phyloP scores from a whole-genome alignment of 805 yeast species.

The Kazachstania martiniae region DNA sequence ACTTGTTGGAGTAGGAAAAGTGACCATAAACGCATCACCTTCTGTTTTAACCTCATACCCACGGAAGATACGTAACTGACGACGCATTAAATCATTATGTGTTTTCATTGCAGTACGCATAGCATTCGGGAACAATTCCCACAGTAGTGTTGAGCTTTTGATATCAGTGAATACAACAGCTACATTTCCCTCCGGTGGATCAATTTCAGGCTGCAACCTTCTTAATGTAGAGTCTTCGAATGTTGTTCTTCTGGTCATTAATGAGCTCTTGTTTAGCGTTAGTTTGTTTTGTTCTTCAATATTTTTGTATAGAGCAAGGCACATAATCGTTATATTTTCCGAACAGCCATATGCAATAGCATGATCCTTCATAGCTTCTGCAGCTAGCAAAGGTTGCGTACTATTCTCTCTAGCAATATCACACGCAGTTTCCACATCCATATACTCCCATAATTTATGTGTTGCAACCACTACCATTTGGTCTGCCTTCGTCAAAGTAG shows the following conservation, averaged over 20 bases:
- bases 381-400: constrained; percentile 80
- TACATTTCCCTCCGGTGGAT: constrained; percentile 88
- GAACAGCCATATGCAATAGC: constrained; percentile 86
- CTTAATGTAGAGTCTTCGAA: constrained; percentile 71
- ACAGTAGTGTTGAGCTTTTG: constrained; percentile 80
- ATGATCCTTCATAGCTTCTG: constrained; percentile 85
- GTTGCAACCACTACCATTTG: constrained; percentile 82
- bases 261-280: constrained; percentile 30
- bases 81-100: constrained; percentile 89
- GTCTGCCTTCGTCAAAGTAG: constrained; percentile 54
- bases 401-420: constrained; percentile 78
- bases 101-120: constrained; percentile 95
- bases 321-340: constrained; percentile 72
- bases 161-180: constrained; percentile 98
- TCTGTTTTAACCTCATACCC: constrained; percentile 98
- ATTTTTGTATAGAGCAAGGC: constrained; percentile 53
- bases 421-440: constrained; percentile 76
- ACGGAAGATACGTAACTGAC: constrained; percentile 83
- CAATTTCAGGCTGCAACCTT: constrained; percentile 78
- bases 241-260: constrained; percentile 39
- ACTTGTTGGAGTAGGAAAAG: constrained; percentile 84
- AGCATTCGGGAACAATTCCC: constrained; percentile 89
- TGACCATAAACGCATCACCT: constrained; percentile 98
- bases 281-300: constrained; percentile 26
- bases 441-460: constrained; percentile 72